Percentiles rank a stretch among this genome's conserved stretches.
phyloP scores from a whole-genome alignment of 1,139 yeast genomes.

The Blastobotrys arbuscula region DNA sequence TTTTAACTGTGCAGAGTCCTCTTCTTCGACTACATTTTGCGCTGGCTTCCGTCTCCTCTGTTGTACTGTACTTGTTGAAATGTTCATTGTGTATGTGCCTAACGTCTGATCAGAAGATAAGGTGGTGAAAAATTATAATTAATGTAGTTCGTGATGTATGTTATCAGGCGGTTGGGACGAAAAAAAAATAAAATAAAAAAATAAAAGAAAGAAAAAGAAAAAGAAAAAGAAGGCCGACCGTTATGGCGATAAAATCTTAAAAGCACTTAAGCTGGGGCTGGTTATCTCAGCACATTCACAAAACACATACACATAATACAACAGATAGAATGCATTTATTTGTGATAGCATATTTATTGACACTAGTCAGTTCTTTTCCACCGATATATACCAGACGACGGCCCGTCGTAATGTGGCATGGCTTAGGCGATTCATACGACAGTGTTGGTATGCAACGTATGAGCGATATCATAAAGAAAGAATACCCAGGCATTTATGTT shows the following conservation, averaged over 20 bases:
- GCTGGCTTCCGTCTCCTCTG: conserved; percentile 76
- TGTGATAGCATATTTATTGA: too few species aligned
- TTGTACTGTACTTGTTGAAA: conserved; percentile 83
- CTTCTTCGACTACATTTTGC: conserved; percentile 54
- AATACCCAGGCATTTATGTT: conserved; percentile 48
- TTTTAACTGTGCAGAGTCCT: conserved; percentile 79
- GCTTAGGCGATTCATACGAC: conserved; percentile 71
- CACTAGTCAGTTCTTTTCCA: neutral
- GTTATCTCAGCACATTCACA: too few species aligned
- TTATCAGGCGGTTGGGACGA: neutral
- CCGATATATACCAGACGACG: conserved; percentile 10
- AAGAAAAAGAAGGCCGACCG: too few species aligned
- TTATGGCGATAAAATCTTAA: too few species aligned
- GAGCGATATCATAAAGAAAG: conserved; percentile 39
- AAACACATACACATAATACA: too few species aligned
- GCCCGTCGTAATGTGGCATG: conserved; percentile 80
- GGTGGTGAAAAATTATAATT: too few species aligned
- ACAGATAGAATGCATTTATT: too few species aligned
- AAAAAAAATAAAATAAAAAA: neutral
- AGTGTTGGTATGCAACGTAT: conserved; percentile 54
- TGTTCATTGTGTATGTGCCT: conserved; percentile 69
- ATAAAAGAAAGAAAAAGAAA: too few species aligned
- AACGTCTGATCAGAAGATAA: too few species aligned
- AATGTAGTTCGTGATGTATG: neutral
- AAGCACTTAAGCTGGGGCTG: too few species aligned